A percentile compares a stretch with the other conserved stretches of the same genome.
These are phyloP conservation scores for Colletotrichum karsti DNA, from an alignment of 2,329 filamentous ascomycete species.

Conservation along the genomic window DNA sequence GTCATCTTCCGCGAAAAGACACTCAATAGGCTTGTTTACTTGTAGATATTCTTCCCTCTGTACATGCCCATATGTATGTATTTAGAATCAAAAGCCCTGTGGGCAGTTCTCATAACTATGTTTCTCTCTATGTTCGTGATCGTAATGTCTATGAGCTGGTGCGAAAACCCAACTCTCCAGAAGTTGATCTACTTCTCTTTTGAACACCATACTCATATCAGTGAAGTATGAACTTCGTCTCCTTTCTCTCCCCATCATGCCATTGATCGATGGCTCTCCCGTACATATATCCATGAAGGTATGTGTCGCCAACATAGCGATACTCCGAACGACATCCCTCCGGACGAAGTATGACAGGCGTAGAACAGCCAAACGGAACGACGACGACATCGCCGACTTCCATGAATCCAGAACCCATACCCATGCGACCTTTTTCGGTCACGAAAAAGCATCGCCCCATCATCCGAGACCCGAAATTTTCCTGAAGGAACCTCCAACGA, in stretches of 20 bases:
- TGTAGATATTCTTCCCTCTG: slow-evolving; percentile 21
- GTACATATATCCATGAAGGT: slow-evolving; percentile 44
- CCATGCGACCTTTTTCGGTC: slow-evolving; percentile 34
- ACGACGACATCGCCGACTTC: slow-evolving; percentile 37
- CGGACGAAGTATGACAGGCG: slow-evolving; percentile 40
- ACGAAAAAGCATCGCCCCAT: slow-evolving; percentile 35
- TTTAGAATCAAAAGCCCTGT: slow-evolving; percentile 9
- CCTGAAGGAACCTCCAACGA: slow-evolving; percentile 28
- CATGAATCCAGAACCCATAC: slow-evolving; percentile 43
- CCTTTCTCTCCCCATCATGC: slow-evolving; percentile 53
- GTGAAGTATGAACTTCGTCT: slow-evolving; percentile 37
- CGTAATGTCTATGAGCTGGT: too few relatives aligned
- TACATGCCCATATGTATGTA: slow-evolving; percentile 15
- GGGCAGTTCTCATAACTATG: neutral
- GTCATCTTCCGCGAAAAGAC: neutral
- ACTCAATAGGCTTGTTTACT: slow-evolving; percentile 16
- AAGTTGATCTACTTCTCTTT: neutral
- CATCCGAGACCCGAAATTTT: slow-evolving; percentile 30
- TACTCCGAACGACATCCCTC: slow-evolving; percentile 36
- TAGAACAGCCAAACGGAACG: slow-evolving; percentile 44
- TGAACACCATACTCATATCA: neutral
- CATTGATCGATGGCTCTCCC: slow-evolving; percentile 38
- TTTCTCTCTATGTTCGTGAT: neutral
- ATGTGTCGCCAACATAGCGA: slow-evolving; percentile 42
- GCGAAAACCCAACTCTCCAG: too few relatives aligned